Evolutionary conservation across 83 land plant genomes (phyloP), one percentile per base, ranked within the genome.

Genomic region (Picea engelmannii): DNA sequence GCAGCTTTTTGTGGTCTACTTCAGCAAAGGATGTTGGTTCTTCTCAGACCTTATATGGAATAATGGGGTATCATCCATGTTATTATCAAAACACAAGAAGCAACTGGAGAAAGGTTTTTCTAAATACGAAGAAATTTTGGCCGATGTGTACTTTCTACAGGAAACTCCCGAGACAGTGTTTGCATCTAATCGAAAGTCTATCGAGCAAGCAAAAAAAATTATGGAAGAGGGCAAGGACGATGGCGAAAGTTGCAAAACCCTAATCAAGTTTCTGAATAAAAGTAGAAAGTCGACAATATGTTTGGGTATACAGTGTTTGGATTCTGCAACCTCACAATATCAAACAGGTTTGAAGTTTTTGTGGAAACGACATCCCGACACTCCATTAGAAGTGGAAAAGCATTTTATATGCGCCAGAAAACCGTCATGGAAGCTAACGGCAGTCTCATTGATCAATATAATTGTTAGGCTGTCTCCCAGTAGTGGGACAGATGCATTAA

Each of bases 1-100:
- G 18, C 75, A 70, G 20, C 15, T 42, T 42, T 4, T 70, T 17
- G 40, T 20, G 6, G 75, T 70, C 4, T 40, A 17, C 8, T 35
- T 70, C 75, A 70, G 75, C 44, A 70, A 40, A 40, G 6, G 20
- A 40, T 70, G 75, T 70, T 70, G 75, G 75, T 20, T 40, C 0
- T 0, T 17, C 75, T 40, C 49, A 1, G 0, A 35, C 10, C 6
- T 18, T 3, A 40, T 70, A 1, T 70, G 38, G 20, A 15, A 40
- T 6, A 70, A 40, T 8, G 40, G 2, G 7, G 18, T 16, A 0
- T 70, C 21, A 10, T 1, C 6, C 5, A 2, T 40, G 1, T 18
- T n/a, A 5, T 31, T 31, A 31, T 31, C 35, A 31, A 31, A 31
- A 31, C 35, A 31, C 35, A 2, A 31, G 35, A 2, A 31, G 1